Base-by-base conservation (phyloP, 305 asterid genomes). In the Rubia peregrina region DNA sequence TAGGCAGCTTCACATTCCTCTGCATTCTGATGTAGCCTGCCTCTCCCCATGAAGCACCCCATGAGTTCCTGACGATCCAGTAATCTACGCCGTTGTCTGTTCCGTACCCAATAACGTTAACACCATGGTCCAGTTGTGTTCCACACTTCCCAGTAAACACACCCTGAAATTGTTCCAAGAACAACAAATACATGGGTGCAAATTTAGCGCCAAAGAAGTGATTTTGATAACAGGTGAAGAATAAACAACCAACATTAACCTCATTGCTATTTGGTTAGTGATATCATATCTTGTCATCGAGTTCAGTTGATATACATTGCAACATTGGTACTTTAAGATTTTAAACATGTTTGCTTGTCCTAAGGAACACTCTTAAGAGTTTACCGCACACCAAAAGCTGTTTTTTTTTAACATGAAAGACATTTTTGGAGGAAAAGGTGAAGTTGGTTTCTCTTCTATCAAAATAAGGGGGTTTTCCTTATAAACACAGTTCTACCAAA, bases 11-110 rank as follows among this genome's bases (percentile, higher is more conserved):
- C 33, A 90, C 77, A 22, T 90, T 89, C 6, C 98, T 87, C 74
- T 89, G 79, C 97, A 92, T 90, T 74, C 86, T 86, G 14, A 92
- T 7, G 78, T 92, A 92, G 8, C 98, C 98, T 0, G 69, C 10
- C 75, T 92, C 98, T 12, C 98, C 98, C 98, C 98, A 92, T 53
- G 84, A 75, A 0, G 77, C 14, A 0, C 98, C 98, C 95, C 97
- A 92, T 0, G 98, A 92, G 82, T 92, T 92, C 78, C 90, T 82
- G 5, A 92, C 97, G 0, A 89, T 87, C 98, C 98, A 92, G 60
- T 90, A 92, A 41, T 90, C 97, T n/a, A 71, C 51, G 1, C 94
- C 96, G 1, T 82, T 74, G 61, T 82, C 95, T 0, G 80, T 70
- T 46, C 95, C 98, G 6, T 90, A 92, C 5, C 98, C 98, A 38